A percentile compares a stretch with the other conserved stretches of the same genome.
Conservation (phyloP, 2,329 filamentous ascomycete species). For the Daldinia eschscholtzii region DNA sequence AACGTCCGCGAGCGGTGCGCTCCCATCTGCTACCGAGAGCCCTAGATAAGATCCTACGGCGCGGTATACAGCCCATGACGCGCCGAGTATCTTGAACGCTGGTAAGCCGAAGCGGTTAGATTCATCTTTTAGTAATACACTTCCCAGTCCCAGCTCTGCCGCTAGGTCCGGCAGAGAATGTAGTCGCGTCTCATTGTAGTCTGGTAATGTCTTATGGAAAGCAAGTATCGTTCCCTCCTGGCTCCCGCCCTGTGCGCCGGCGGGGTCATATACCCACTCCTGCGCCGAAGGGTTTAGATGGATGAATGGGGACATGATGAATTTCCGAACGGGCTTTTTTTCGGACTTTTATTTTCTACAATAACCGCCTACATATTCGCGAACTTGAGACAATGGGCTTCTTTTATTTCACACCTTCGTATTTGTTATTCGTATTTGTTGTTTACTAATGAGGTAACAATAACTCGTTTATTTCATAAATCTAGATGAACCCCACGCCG, state of each 20-base stretch:
- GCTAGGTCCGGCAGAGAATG: constrained; percentile 60
- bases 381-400: not conserved
- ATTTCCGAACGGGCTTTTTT: not conserved
- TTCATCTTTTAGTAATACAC: constrained; percentile 79
- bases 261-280: constrained; percentile 38
- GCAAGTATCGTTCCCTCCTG: constrained; percentile 40
- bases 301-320: constrained; percentile 43
- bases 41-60: constrained; percentile 62
- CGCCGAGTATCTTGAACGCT: constrained; percentile 84
- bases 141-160: constrained; percentile 65
- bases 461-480: not conserved
- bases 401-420: not conserved
- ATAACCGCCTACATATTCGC: not conserved
- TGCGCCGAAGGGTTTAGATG: constrained; percentile 44
- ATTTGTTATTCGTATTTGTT: not conserved
- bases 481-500: constrained; percentile 21
- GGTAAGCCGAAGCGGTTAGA: constrained; percentile 75
- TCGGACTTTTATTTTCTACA: not conserved
- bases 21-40: constrained; percentile 55
- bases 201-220: constrained; percentile 48
- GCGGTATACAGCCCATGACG: constrained; percentile 77
- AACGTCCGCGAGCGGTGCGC: constrained; percentile 43
- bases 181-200: constrained; percentile 46
- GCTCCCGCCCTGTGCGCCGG: constrained; percentile 27
- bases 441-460: constrained; percentile 2